Conservation (phyloP, 495 filamentous ascomycete genomes). For the Xylaria curta region DNA sequence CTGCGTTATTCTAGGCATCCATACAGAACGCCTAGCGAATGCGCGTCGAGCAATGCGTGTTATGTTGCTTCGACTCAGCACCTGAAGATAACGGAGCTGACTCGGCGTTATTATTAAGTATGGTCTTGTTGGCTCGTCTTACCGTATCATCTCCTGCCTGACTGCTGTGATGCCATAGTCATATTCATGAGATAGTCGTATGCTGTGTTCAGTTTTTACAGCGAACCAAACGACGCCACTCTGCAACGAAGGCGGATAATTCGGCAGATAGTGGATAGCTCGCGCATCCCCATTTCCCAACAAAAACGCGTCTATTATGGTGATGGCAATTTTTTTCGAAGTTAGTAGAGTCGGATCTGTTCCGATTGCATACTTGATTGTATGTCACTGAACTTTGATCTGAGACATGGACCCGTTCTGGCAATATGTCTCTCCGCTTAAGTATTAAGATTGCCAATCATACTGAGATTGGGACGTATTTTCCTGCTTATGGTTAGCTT, state of each 20-base stretch:
- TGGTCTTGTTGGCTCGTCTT: constrained; percentile 4
- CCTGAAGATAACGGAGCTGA: constrained; percentile 5
- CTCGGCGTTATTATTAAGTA: not conserved
- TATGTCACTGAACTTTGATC: not conserved
- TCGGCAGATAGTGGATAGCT: constrained; percentile 6
- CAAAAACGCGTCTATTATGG: not conserved
- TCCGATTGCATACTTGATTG: not conserved
- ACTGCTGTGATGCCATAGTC: not conserved
- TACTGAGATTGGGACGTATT: no score
- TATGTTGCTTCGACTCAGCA: not conserved
- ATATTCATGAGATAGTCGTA: constrained; percentile 1
- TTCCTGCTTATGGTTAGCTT: not conserved
- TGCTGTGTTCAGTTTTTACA: not conserved
- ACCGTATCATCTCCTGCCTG: not conserved
- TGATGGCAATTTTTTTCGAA: not conserved
- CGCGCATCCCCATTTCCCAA: not conserved
- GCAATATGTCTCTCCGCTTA: no score
- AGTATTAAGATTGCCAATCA: not conserved
- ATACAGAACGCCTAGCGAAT: not conserved
- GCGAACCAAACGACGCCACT: not conserved
- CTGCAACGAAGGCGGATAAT: not conserved
- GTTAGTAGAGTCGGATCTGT: no score
- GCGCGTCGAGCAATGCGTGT: not conserved
- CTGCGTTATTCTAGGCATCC: not conserved
- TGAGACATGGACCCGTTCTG: not conserved